Base-by-base conservation (phyloP, 306 rosid species). In the Inga oerstediana region DNA sequence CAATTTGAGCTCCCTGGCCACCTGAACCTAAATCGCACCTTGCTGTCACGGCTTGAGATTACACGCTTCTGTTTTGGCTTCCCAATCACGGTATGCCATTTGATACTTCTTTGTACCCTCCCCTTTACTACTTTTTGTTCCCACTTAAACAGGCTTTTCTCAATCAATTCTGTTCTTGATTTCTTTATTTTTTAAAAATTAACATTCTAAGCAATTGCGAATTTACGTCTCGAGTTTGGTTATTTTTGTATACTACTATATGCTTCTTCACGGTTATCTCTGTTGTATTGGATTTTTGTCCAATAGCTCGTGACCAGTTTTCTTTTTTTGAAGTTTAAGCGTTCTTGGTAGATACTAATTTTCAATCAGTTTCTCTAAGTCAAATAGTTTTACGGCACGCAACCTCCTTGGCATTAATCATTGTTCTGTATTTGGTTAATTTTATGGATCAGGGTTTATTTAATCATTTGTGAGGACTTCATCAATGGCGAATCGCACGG, bases 401-500 rank as follows among this genome's bases (percentile, higher is more conserved):
- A n/a, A 20, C 44, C 52, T 41, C 35, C n/a, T 11, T 10, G 32
- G 11, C 75, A 43, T 70, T n/a, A 19, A 70, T 39, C 14, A 70
- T 43, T 43, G 19, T 41, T 13, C 52, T 70, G 52, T 70, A n/a
- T 69, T 22, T 37, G 46, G 27, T 39, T 39, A 39, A 39, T 39
- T 69, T 8, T 39, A 43, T 22, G 78, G 69, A 69, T 37, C 68
- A 80, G 82, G 90, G 86, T 81, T 87, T 79, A 45, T 27, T 45
- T 3, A 62, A 84, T 44, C 77, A 4, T 30, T 12, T 32, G 17
- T 24, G 17, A 27, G 41, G n/a, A 67, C 59, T 24, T 62, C 9
- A 30, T 13, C n/a, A 12, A 96, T 97, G 99, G 99, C 98, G 70
- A 97, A 91, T 83, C 99, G 98, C 1, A 97, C 99, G 45, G 98